A percentile compares a stretch with the other conserved stretches of the same genome.
Conservation (phyloP, 106 monocot species). For the Apostasia ramifera region DNA sequence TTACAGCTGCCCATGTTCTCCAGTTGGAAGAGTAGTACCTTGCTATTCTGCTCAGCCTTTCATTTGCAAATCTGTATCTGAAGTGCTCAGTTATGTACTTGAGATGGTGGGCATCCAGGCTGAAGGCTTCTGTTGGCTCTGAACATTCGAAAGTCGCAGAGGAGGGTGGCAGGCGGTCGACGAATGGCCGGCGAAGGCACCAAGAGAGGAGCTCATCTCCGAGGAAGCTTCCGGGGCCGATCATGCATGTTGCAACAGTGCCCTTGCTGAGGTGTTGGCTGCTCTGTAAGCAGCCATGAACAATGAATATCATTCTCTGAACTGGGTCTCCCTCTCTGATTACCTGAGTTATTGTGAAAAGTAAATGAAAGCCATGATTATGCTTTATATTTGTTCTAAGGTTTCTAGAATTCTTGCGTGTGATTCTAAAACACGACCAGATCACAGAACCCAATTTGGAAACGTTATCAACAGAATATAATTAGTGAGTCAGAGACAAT, state of each 20-base stretch:
- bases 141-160: constrained; percentile 67
- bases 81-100: constrained; percentile 88
- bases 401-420: too few relatives aligned
- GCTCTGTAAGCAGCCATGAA: constrained; percentile 59
- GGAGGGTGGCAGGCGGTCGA: constrained; percentile 72
- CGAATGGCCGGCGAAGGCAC: constrained; percentile 87
- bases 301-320: constrained; percentile 72
- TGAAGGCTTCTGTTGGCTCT: constrained; percentile 69
- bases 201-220: constrained; percentile 94
- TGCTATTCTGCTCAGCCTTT: constrained; percentile 76
- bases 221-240: constrained; percentile 75
- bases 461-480: too few relatives aligned
- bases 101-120: constrained; percentile 57
- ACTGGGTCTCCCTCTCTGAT: constrained; percentile 94
- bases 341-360: constrained; percentile 25
- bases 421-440: too few relatives aligned
- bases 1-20: constrained; percentile 91
- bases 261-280: constrained; percentile 66
- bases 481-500: too few relatives aligned
- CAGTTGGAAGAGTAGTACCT: constrained; percentile 88
- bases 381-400: too few relatives aligned
- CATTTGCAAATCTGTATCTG: constrained; percentile 85
- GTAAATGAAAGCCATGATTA: too few relatives aligned
- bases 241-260: constrained; percentile 56
- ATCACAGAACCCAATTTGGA: too few relatives aligned